Percentiles rank a stretch among this genome's conserved stretches.
phyloP scores from a whole-genome alignment of 2,329 filamentous ascomycete species.

The Sarocladiaceae sp. region DNA sequence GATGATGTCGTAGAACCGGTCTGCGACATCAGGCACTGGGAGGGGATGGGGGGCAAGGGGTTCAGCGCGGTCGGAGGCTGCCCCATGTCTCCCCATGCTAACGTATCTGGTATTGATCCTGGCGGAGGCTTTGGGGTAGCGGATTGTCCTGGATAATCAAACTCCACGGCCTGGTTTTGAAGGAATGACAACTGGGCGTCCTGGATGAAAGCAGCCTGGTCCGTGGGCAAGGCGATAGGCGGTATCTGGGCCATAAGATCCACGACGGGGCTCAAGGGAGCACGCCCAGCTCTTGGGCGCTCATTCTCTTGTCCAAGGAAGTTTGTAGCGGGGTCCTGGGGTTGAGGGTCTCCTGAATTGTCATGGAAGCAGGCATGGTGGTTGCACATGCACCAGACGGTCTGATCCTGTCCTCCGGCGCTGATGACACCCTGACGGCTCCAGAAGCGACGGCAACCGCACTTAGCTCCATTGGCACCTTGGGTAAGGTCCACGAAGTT shows the following conservation, averaged over 20 bases:
- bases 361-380: conserved; percentile 58
- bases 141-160: conserved; percentile 14
- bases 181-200: conserved; percentile 27
- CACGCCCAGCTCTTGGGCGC: conserved; percentile 38
- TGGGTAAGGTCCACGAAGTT: conserved; percentile 50
- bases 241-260: conserved; percentile 39
- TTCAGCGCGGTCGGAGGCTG: conserved; percentile 27
- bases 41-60: conserved; percentile 39
- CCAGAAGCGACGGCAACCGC: conserved; percentile 58
- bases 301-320: conserved; percentile 46
- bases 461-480: conserved; percentile 45
- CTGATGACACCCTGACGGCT: conserved; percentile 28
- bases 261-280: conserved; percentile 47
- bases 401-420: conserved; percentile 30
- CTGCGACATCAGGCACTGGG: conserved; percentile 47
- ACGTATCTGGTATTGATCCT: conserved; percentile 49
- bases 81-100: conserved; percentile 41
- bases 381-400: conserved; percentile 54
- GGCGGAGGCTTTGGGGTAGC: conserved; percentile 25
- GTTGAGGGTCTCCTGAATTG: conserved; percentile 33
- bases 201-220: conserved; percentile 32
- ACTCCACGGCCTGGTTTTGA: conserved; percentile 21
- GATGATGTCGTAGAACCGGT: conserved; percentile 47
- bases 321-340: conserved; percentile 17
- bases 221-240: conserved; percentile 28